Conservation (phyloP, 495 filamentous ascomycete genomes). For the Penicillium verhagenii region DNA sequence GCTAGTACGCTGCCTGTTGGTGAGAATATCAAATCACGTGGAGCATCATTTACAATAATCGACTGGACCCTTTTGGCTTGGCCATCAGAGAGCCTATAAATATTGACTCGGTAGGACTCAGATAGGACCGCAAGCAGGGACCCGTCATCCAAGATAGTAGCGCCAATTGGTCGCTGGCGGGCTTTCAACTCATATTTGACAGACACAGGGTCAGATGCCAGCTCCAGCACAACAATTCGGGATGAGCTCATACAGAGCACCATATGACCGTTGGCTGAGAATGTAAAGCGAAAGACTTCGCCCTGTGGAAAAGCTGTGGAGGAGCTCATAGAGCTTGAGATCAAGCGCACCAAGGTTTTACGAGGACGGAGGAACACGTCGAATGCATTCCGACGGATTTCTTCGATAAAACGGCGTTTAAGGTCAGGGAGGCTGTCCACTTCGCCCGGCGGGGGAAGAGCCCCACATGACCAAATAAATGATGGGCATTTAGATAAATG, state of each 20-base stretch:
- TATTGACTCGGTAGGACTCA: conserved; percentile 74
- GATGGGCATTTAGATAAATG: conserved; percentile 73
- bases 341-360: conserved; percentile 68
- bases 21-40: conserved; percentile 74
- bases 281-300: conserved; percentile 80
- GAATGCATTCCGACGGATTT: conserved; percentile 77
- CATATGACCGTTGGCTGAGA: conserved; percentile 71
- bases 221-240: conserved; percentile 75
- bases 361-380: conserved; percentile 71
- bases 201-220: conserved; percentile 51
- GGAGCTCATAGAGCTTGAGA: conserved; percentile 81
- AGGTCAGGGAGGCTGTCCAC: conserved; percentile 58
- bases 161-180: conserved; percentile 69
- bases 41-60: conserved; percentile 72
- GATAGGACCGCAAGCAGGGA: conserved; percentile 75
- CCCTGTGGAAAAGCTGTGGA: conserved; percentile 77
- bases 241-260: conserved; percentile 84
- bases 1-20: conserved; percentile 80
- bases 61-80: conserved; percentile 65
- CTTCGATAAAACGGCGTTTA: conserved; percentile 63
- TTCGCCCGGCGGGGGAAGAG: conserved; percentile 38
- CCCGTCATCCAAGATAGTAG: conserved; percentile 78
- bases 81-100: conserved; percentile 66
- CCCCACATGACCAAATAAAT: conserved; percentile 55
- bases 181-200: conserved; percentile 81